Conservation (phyloP, 345 rosid genomes). For the Theobroma cacao region DNA sequence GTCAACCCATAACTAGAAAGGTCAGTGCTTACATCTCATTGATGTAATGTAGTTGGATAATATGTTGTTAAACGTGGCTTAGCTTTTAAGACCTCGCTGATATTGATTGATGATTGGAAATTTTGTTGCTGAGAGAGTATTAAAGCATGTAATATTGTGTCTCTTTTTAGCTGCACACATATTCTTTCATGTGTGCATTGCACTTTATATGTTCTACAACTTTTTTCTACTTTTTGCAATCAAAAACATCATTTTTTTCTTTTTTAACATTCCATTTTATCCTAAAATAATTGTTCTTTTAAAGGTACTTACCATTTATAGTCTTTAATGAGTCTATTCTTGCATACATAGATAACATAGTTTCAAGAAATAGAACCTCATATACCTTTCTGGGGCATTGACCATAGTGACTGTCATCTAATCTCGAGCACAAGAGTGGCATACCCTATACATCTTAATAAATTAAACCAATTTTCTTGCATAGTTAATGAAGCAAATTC, state of each 20-base stretch:
- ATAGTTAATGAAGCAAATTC: background rate
- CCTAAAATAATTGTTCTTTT: background rate
- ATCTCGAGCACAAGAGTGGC: too few species aligned
- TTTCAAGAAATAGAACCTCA: background rate
- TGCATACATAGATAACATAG: background rate
- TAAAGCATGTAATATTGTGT: background rate
- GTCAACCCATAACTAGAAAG: constrained; percentile 32
- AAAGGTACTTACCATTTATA: background rate
- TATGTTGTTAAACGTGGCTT: background rate
- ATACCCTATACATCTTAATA: too few species aligned
- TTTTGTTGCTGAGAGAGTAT: too few species aligned
- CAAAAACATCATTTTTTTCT: background rate
- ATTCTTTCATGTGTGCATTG: background rate
- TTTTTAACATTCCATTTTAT: background rate
- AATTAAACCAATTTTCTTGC: too few species aligned
- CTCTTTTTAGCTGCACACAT: background rate
- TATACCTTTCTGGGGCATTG: background rate
- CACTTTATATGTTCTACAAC: background rate
- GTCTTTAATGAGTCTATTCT: background rate
- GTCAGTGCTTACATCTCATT: constrained; percentile 21
- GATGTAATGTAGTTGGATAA: too few species aligned
- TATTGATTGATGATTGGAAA: background rate
- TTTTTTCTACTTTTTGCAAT: background rate
- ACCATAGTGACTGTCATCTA: background rate
- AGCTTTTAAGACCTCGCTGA: background rate